Evolutionary conservation across 2,329 filamentous ascomycete species (phyloP).

Genomic region (Calonectria hongkongensis): DNA sequence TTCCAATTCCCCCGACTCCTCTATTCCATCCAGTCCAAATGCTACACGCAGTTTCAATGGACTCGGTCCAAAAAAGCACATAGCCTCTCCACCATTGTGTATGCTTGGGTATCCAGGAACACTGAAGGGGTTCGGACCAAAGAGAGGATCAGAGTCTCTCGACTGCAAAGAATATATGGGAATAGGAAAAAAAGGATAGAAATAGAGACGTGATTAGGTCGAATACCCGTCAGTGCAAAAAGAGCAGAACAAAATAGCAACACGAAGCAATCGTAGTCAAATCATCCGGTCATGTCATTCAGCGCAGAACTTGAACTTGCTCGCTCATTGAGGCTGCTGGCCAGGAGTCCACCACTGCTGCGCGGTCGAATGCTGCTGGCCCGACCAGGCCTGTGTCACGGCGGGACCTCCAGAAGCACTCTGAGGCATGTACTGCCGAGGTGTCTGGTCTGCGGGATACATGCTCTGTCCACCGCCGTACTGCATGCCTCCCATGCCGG

Average conservation of each 20-base stretch:
- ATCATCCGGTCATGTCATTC: conserved; percentile 52
- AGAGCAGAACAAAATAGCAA: conserved; percentile 32
- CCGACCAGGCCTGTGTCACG: conserved; percentile 72
- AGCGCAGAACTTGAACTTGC: conserved; percentile 20
- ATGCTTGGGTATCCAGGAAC: conserved; percentile 61
- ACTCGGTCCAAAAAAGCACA: conserved; percentile 58
- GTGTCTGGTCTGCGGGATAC: conserved; percentile 77
- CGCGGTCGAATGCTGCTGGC: conserved; percentile 79
- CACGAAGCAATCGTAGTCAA: conserved; percentile 37
- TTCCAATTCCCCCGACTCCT: conserved; percentile 59
- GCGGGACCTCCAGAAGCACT: conserved; percentile 70
- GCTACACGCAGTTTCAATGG: conserved; percentile 58
- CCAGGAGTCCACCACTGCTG: conserved; percentile 74
- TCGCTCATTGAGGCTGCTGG: conserved; percentile 64
- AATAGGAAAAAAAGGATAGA: conserved; percentile 43
- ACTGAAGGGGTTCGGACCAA: conserved; percentile 54
- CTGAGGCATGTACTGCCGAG: conserved; percentile 81
- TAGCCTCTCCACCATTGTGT: conserved; percentile 60
- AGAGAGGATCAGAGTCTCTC: conserved; percentile 49
- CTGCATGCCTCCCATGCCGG: conserved; percentile 77
- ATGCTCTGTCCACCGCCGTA: conserved; percentile 75
- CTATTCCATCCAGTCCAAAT: conserved; percentile 61
- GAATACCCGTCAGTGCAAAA: conserved; percentile 43
- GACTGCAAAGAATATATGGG: conserved; percentile 41
- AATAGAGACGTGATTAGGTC: conserved; percentile 41